Base-by-base conservation (phyloP, 2,329 filamentous ascomycete species). In the Cladophialophora chaetospira region DNA sequence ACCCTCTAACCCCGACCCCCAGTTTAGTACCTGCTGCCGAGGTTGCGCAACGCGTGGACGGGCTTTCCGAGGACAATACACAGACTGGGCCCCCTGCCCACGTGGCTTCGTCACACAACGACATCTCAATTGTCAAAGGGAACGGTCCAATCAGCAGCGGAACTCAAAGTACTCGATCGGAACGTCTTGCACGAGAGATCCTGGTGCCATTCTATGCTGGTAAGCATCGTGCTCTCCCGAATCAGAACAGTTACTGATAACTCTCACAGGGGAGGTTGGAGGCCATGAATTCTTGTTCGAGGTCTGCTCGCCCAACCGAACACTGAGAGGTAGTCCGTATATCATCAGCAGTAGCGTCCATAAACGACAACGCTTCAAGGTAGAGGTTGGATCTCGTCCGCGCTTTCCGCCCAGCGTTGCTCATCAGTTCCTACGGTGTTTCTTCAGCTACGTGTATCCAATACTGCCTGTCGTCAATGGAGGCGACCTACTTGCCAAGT, bases 261-360 rank as follows among this genome's bases (percentile, higher is more conserved):
- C 17, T 25, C 33, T 19, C 36, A 13, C 38, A 55, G 51, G 56
- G 5, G 59, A 62, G 48, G 44, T 52, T 5, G 53, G 55, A 53
- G 59, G 56, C 36, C 53, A 56, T 10, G 59, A 62, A 25, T 62
- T 59, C 35, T 38, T 60, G 25, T 55, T 55, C 29, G 59, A 62
- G 25, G 28, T 57, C 15, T 53, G 47, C 44, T 50, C 56, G 10
- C 56, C 59, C 10, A 52, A 56, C 23, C 50, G 59, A 36, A 26
- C 56, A 2, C 13, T 62, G 17, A 54, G 48, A 36, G 56, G 56
- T 17, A 42, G 15, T 10, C 53, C 53, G 5, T 60, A 59, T 43
- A 49, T 62, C 26, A 59, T 58, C 45, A 51, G 13, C 10, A 51
- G 35, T 28, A 45, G 35, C 36, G 19, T 55, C 15, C 52, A 50